Evolutionary conservation across 768 basidiomycete genomes (phyloP).

Genomic region (Solioccasus polychromus): DNA sequence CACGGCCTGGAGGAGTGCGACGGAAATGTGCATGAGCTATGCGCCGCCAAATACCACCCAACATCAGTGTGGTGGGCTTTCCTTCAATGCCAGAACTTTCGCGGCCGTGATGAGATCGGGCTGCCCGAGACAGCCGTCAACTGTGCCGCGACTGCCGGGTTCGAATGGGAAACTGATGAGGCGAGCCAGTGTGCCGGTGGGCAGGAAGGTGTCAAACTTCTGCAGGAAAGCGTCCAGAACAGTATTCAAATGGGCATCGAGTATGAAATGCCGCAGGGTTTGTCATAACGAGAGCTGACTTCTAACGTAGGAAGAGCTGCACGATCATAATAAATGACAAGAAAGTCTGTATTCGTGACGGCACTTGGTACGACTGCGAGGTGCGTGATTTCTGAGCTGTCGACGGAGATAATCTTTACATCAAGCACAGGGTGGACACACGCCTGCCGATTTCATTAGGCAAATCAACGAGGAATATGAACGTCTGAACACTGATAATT

Average conservation of each 20-base stretch:
- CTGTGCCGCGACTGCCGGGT: constrained; percentile 61
- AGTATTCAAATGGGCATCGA: constrained; percentile 49
- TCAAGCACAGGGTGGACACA: constrained; percentile 64
- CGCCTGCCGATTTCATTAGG: constrained; percentile 66
- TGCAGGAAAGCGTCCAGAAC: constrained; percentile 55
- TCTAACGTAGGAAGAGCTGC: constrained; percentile 68
- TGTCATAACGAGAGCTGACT: constrained; percentile 7
- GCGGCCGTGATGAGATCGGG: constrained; percentile 62
- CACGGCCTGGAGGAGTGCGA: constrained; percentile 82
- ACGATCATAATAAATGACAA: constrained; percentile 73
- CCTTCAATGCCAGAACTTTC: constrained; percentile 75
- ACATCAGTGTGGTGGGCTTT: constrained; percentile 77
- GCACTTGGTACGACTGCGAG: constrained; percentile 76
- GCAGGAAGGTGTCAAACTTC: constrained; percentile 58
- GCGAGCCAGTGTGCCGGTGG: constrained; percentile 61
- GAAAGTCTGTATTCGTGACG: constrained; percentile 73
- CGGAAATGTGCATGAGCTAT: constrained; percentile 88
- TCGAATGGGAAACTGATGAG: constrained; percentile 66
- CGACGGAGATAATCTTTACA: constrained; percentile 27
- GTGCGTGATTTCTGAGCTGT: constrained; percentile 39
- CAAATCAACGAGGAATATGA: constrained; percentile 76
- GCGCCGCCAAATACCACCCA: constrained; percentile 60
- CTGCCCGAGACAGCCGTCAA: constrained; percentile 55
- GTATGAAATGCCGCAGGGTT: constrained; percentile 39
- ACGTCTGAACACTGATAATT: constrained; percentile 47